These are phyloP conservation scores for Lepiota subincarnata DNA, from an alignment of 768 basidiomycete species.

Conservation along the genomic window DNA sequence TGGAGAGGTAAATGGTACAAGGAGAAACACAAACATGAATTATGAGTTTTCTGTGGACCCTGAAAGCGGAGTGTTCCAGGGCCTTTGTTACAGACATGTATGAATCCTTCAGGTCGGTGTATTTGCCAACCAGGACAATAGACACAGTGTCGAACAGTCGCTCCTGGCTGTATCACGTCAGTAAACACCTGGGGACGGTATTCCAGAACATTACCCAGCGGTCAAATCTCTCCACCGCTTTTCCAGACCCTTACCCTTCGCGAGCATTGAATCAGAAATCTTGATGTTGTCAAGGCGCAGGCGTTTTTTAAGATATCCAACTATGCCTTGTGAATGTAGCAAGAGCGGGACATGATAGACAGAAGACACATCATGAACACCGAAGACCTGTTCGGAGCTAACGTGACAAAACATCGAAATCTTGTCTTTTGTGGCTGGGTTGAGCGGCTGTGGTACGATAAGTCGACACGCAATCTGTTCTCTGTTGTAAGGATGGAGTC, in stretches of 20 bases:
- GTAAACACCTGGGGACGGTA: too few species aligned
- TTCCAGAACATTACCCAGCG: constrained; percentile 51
- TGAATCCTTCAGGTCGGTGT: constrained; percentile 94
- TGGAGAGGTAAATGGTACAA: not conserved
- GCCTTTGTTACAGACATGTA: constrained; percentile 99
- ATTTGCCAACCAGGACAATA: constrained; percentile 94
- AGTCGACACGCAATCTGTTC: constrained; percentile 88
- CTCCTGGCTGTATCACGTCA: constrained; percentile 65
- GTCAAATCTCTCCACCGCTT: constrained; percentile 83
- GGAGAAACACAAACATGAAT: constrained; percentile 55
- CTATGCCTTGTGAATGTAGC: constrained; percentile 87
- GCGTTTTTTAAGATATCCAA: constrained; percentile 76
- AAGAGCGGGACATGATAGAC: constrained; percentile 97
- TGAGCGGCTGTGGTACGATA: constrained; percentile 74
- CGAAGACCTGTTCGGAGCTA: constrained; percentile 81
- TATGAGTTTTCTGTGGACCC: constrained; percentile 78
- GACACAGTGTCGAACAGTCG: constrained; percentile 84
- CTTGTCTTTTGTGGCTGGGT: constrained; percentile 84
- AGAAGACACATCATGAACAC: constrained; percentile 93
- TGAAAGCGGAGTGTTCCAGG: constrained; percentile 94
- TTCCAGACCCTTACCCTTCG: constrained; percentile 62
- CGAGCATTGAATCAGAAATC: constrained; percentile 51
- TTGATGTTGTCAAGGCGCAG: constrained; percentile 64
- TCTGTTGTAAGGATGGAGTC: not conserved
- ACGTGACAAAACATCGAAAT: constrained; percentile 99